These are phyloP conservation scores for Paxillus rubicundulus DNA, from an alignment of 768 basidiomycete genomes.

Conservation along the genomic window DNA sequence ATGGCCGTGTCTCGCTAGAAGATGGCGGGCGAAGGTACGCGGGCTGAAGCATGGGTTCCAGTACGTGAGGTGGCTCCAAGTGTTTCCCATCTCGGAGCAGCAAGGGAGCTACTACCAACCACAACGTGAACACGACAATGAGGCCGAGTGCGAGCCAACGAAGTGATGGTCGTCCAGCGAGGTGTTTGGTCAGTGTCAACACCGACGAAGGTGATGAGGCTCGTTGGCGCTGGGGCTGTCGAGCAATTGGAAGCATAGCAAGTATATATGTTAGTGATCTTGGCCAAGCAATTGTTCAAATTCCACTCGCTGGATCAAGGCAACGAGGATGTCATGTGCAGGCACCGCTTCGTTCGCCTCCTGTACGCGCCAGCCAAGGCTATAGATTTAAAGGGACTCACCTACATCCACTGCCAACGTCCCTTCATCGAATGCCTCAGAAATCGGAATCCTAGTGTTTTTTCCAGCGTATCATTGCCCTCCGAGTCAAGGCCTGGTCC, in stretches of 20 bases:
- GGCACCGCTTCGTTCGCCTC: too few species aligned
- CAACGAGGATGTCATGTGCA: too few species aligned
- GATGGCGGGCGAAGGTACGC: not conserved
- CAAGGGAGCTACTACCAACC: not conserved
- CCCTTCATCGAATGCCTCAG: too few species aligned
- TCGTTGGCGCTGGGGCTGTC: not conserved
- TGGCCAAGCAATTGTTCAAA: too few species aligned
- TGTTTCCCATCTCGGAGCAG: not conserved
- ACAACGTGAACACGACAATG: not conserved
- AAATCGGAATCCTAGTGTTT: too few species aligned
- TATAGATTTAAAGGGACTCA: too few species aligned
- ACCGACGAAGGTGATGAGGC: not conserved
- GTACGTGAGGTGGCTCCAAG: not conserved
- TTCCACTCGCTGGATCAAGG: too few species aligned
- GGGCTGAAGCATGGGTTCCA: constrained; percentile 1
- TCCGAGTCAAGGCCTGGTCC: too few species aligned
- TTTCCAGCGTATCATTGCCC: too few species aligned
- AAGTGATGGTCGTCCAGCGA: not conserved
- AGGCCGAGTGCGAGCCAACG: constrained; percentile 7
- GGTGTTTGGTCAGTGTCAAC: not conserved
- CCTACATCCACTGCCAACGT: too few species aligned
- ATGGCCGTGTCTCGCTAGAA: not conserved
- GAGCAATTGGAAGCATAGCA: constrained; percentile 3
- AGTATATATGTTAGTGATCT: too few species aligned
- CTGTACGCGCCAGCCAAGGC: too few species aligned